Conservation (phyloP, 352 stramenopile genomes). For the Pythium insidiosum region DNA sequence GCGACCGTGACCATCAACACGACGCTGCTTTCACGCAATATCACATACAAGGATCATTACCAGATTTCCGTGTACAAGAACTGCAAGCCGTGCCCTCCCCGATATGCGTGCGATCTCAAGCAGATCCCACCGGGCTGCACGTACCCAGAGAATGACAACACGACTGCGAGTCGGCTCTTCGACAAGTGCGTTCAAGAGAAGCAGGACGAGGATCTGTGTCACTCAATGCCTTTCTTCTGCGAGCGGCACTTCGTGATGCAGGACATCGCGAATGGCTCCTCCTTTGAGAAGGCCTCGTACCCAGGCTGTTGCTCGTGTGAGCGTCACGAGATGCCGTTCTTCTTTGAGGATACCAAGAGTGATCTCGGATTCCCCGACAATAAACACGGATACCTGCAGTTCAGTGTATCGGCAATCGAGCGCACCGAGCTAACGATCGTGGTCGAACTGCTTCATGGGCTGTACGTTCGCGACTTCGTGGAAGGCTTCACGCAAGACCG, state of each 20-base stretch:
- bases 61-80: conserved; percentile 90
- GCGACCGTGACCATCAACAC: conserved; percentile 92
- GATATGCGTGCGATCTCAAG: conserved; percentile 83
- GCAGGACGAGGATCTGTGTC: conserved; percentile 31
- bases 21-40: conserved; percentile 82
- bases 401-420: conserved; percentile 81
- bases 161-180: conserved; percentile 29
- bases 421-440: conserved; percentile 84
- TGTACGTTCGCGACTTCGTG: conserved; percentile 91
- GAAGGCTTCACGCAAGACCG: conserved; percentile 63
- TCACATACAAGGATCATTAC: conserved; percentile 96
- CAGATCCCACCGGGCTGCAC: conserved; percentile 36
- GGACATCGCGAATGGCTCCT: conserved; percentile 14
- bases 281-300: conserved; percentile 7
- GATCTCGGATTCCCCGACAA: conserved; percentile 90
- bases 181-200: conserved; percentile 34
- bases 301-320: conserved; percentile 87
- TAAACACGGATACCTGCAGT: conserved; percentile 92
- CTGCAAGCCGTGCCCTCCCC: conserved; percentile 92
- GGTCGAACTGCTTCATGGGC: conserved; percentile 91
- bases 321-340: conserved; percentile 82
- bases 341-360: conserved; percentile 59
- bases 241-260: conserved; percentile 21
- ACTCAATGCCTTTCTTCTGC: conserved; percentile 63
- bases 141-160: conserved; percentile 55